These are phyloP conservation scores for Fremontodendron californicum DNA, from an alignment of 345 rosid genomes.

Conservation along the genomic window DNA sequence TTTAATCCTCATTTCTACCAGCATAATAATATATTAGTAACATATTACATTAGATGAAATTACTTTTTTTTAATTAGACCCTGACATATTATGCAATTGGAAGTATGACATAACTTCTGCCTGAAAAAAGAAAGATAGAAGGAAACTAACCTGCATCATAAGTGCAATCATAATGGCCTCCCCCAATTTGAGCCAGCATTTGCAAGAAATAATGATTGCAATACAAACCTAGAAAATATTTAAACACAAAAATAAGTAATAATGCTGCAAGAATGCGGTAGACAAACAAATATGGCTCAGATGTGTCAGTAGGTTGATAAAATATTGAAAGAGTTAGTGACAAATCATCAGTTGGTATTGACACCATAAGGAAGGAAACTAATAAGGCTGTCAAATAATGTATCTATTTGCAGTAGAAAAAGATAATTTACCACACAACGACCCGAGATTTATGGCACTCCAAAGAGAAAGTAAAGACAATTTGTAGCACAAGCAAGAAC, in stretches of 20 bases:
- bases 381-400: background rate
- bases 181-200: constrained; percentile 71
- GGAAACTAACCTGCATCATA: constrained; percentile 50
- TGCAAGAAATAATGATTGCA: constrained; percentile 89
- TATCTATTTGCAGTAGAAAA: background rate
- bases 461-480: background rate
- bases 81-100: background rate
- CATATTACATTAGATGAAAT: background rate
- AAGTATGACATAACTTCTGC: background rate
- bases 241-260: background rate
- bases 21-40: background rate
- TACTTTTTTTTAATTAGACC: background rate
- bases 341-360: background rate
- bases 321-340: background rate
- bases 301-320: background rate
- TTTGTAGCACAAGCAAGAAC: background rate
- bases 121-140: background rate
- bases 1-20: background rate
- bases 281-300: background rate
- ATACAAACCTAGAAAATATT: constrained; percentile 47
- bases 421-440: too few species aligned
- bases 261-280: constrained; percentile 6
- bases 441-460: background rate
- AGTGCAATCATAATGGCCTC: constrained; percentile 69
- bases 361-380: background rate